A percentile compares a stretch with the other conserved stretches of the same genome.
phyloP scores from a whole-genome alignment of 345 rosid species.

The Sonneratia caseolaris region DNA sequence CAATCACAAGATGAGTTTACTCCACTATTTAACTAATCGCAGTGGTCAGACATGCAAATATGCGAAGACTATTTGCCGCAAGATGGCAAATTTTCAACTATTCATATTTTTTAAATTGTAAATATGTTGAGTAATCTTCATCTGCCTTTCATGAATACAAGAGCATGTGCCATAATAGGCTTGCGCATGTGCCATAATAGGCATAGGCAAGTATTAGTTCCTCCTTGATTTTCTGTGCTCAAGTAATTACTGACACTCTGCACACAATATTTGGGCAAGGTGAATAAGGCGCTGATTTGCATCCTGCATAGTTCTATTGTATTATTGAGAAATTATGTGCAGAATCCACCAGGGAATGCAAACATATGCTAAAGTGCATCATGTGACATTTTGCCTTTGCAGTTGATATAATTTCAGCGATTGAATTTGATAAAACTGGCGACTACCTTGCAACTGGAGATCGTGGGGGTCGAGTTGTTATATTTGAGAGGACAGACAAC shows the following conservation, averaged over 20 bases:
- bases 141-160: neutral
- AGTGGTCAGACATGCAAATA: neutral
- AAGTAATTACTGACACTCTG: neutral
- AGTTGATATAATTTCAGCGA: conserved; percentile 89
- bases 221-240: neutral
- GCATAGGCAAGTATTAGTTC: neutral
- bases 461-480: conserved; percentile 94
- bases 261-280: neutral
- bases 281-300: neutral
- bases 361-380: neutral
- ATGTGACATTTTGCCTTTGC: conserved; percentile 21
- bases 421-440: conserved; percentile 76
- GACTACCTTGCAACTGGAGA: conserved; percentile 91
- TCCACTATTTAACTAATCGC: neutral
- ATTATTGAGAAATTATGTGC: neutral
- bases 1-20: neutral
- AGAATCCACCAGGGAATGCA: neutral
- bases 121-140: neutral
- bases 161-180: neutral
- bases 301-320: neutral
- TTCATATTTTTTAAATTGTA: neutral
- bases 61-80: neutral
- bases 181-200: neutral
- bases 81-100: neutral
- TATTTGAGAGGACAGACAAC: conserved; percentile 72